Base-by-base conservation (phyloP, 2,329 filamentous ascomycete genomes). In the Colletotrichum horii region DNA sequence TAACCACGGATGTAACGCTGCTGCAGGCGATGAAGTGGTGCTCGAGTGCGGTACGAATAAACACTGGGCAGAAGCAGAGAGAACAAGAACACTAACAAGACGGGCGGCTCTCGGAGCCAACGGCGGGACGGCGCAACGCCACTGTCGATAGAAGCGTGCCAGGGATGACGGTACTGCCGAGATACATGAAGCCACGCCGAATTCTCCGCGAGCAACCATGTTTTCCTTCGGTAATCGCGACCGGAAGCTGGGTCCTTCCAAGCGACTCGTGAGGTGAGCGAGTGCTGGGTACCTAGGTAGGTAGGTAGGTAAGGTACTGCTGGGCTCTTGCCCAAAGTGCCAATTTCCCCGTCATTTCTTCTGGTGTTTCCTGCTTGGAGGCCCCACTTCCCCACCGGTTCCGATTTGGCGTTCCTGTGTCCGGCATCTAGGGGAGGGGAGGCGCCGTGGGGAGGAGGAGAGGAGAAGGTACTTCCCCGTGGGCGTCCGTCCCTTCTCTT, bases 371-470 rank as follows among this genome's bases (percentile, higher is more conserved):
- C 36, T 70, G 67, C 24, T 70, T 22, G n/a, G 24, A 9, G 11
- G 48, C 69, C 62, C 73, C 72, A 52, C 70, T 75, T 73, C 73
- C 64, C 73, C 70, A 69, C 70, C 64, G 15, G 73, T 75, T 75
- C 73, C 73, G 70, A 69, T 62, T 75, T 55, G 32, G 34, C 24
- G 58, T 71, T 52, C 34, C 24, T 32, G 19, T 52, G 66, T 52
- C 43, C 43, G 43, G 43, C 43, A 52, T 52, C 43, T 52, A 52
- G n/a, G 43, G 43, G 16, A 22, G 43, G 43, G 43, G 6, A 48
- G 43, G 43, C 43, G 43, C 43, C 43, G 43, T 48, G 43, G 43
- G 43, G 43, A 52, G 43, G 43, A 28, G 28, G 28, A 22, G 43
- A 28, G 28, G 28, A 22, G 43, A n/a, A 19, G 38, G n/a, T 3